Evolutionary conservation across 257 asterid species (phyloP).

Genomic region (Lantana camara): DNA sequence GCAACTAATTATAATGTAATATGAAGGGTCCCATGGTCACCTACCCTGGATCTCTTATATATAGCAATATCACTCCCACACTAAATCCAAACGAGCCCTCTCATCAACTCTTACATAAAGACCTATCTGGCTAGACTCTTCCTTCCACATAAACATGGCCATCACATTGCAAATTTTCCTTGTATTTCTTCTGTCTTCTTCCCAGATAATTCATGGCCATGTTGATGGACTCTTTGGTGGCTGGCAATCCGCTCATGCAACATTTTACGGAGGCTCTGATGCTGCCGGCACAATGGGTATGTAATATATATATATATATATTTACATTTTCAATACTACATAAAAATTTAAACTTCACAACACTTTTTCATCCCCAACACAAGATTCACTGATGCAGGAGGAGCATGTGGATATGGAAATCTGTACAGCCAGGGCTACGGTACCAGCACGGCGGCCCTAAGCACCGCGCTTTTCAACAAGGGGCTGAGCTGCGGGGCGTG

Average conservation of each 20-base stretch:
- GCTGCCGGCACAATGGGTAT: conserved; percentile 73
- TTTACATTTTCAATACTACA: too few species aligned
- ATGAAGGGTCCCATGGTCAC: conserved; percentile 12
- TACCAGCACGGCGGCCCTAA: conserved; percentile 55
- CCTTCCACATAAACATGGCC: conserved; percentile 22
- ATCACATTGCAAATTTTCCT: not conserved
- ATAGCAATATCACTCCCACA: conserved; percentile 29
- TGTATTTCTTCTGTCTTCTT: conserved; percentile 17
- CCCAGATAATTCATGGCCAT: conserved; percentile 8
- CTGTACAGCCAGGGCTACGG: conserved; percentile 63
- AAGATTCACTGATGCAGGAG: conserved; percentile 35
- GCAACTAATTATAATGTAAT: not conserved
- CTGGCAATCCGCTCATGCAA: conserved; percentile 61
- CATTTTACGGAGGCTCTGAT: conserved; percentile 68
- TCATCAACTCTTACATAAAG: not conserved
- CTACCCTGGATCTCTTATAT: conserved; percentile 31
- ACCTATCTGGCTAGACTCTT: not conserved
- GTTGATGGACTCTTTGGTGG: conserved; percentile 22
- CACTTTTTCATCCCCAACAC: too few species aligned
- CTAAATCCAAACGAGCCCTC: not conserved
- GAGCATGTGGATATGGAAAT: conserved; percentile 69
- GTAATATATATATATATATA: not conserved
- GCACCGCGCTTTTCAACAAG: conserved; percentile 47
- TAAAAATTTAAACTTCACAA: too few species aligned
- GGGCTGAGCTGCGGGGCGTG: conserved; percentile 66